A percentile compares a stretch with the other conserved stretches of the same genome.
Conservation (phyloP, 306 rosid genomes). For the Elaeagnus macrophylla region DNA sequence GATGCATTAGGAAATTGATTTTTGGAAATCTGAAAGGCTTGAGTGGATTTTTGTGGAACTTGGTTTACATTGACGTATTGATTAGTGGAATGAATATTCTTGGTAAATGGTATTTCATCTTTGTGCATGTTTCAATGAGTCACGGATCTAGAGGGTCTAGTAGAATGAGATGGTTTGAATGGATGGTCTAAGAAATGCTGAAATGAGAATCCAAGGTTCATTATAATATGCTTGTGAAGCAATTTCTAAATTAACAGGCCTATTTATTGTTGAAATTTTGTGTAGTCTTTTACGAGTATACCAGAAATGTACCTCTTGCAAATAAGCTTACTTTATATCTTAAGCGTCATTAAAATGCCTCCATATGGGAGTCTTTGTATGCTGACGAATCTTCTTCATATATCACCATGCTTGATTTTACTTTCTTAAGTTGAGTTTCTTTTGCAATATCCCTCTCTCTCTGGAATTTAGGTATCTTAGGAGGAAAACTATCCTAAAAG, state of each 20-base stretch:
- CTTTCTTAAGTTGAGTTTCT: background rate
- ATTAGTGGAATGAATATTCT: background rate
- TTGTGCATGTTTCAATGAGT: background rate
- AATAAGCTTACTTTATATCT: background rate
- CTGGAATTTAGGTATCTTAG: background rate
- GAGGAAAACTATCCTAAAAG: background rate
- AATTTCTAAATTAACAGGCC: background rate
- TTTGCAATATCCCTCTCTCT: background rate
- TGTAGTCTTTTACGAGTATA: background rate
- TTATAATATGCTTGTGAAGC: background rate
- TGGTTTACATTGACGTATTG: background rate
- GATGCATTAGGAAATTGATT: background rate
- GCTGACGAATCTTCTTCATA: background rate
- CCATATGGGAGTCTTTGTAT: background rate
- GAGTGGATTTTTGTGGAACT: conserved; percentile 5
- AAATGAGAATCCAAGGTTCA: background rate
- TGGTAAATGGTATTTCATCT: background rate
- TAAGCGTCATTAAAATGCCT: background rate
- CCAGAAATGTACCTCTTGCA: no score
- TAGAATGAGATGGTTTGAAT: background rate
- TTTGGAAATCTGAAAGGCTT: background rate
- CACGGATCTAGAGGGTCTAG: background rate
- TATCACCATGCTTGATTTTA: background rate
- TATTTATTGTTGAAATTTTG: background rate
- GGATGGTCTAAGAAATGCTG: conserved; percentile 2